Evolutionary conservation across 2,329 filamentous ascomycete species (phyloP).

Genomic region (Cryphonectria nitschkei): DNA sequence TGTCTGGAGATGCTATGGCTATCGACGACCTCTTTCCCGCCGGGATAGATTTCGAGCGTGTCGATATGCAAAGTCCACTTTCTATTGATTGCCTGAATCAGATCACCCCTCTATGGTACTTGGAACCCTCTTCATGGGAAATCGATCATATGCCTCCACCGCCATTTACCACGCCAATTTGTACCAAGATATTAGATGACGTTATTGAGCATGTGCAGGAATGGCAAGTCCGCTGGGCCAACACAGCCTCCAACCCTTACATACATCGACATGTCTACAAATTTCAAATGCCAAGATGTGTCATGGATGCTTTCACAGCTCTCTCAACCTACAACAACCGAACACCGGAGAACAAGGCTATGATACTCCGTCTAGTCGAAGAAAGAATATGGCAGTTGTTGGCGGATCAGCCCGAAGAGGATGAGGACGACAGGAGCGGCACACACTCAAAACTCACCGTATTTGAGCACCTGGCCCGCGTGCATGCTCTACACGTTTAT

Average conservation of each 20-base stretch:
- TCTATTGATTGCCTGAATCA: neutral
- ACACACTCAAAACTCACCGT: slow-evolving; percentile 21
- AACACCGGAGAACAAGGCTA: slow-evolving; percentile 27
- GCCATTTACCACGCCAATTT: slow-evolving; percentile 6
- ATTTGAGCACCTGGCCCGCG: slow-evolving; percentile 43
- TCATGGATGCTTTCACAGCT: slow-evolving; percentile 38
- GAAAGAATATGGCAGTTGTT: slow-evolving; percentile 26
- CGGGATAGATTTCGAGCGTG: neutral
- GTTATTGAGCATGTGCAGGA: slow-evolving; percentile 27
- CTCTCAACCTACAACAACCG: slow-evolving; percentile 32
- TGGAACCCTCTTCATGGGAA: slow-evolving; percentile 27
- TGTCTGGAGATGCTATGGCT: slow-evolving; percentile 1
- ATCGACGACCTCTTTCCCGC: slow-evolving; percentile 4
- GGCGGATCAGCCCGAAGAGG: slow-evolving; percentile 6
- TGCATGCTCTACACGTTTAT: slow-evolving; percentile 54
- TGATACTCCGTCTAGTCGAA: slow-evolving; percentile 28
- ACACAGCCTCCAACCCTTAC: slow-evolving; percentile 37
- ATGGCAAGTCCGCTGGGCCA: slow-evolving; percentile 37
- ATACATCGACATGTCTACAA: slow-evolving; percentile 39
- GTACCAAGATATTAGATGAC: slow-evolving; percentile 22
- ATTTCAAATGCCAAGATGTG: slow-evolving; percentile 33
- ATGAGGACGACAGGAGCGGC: neutral
- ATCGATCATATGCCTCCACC: slow-evolving; percentile 20
- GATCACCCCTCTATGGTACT: slow-evolving; percentile 12
- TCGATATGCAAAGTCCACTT: neutral